Evolutionary conservation across 768 basidiomycete species (phyloP), one percentile per base, ranked within the genome.

Genomic region (Inosperma sp.): DNA sequence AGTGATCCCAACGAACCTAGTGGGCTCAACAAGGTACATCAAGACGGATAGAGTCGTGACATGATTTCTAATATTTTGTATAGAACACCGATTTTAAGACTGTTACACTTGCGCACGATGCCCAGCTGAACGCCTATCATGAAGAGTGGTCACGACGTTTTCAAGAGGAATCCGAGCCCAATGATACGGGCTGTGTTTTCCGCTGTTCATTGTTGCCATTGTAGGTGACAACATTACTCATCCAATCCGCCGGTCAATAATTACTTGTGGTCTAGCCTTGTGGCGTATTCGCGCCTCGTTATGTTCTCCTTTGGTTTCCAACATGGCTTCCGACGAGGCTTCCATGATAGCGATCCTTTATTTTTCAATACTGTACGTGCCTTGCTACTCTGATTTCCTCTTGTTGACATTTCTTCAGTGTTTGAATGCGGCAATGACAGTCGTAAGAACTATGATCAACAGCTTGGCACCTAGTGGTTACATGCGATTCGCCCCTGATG

Each of bases 221-320:
- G 86, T 90, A 65, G 56, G 84, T 66, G 27, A n/a, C 4, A 14
- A 3, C 26, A 48, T 19, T 33, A 41, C 30, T n/a, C 16, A 1
- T 39, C 10, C 17, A 17, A 3, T 25, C 27, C 45, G 43, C n/a
- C 16, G 22, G 36, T 53, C 29, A 54, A 41, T 50, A 13, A n/a
- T 59, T 23, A 44, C 19, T n/a, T n/a, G n/a, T 1, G 19, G 22
- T 29, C 33, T 48, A 90, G 87, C 75, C 74, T 87, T 35, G 83
- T 85, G 51, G 79, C 72, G 23, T 91, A 90, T 59, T 86, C 86
- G 29, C 76, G 88, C 13, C 79, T 91, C 9, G 88, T 91, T 42
- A 88, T 90, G 86, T 88, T 80, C 60, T 90, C 88, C 0, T 90
- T 91, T 58, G 88, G 86, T 4, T 90, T 90, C 68, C 88, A 91